These are phyloP conservation scores for Graphilbum sp. DNA, from an alignment of 2,329 filamentous ascomycete genomes.

Conservation along the genomic window DNA sequence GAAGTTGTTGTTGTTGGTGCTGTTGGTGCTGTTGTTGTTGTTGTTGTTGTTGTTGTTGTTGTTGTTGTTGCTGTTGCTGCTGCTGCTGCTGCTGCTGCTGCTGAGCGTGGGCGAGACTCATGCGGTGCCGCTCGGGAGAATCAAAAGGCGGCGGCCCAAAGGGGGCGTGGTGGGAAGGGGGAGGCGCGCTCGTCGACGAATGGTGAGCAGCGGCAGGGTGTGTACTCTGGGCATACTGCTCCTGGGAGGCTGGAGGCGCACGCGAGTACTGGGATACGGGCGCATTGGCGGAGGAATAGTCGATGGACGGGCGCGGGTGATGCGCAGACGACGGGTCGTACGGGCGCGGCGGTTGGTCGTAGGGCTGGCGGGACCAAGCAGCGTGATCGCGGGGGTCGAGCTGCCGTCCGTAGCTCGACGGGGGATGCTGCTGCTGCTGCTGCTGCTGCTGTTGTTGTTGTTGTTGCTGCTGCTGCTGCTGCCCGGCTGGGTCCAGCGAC, in stretches of 20 bases:
- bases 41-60: background rate
- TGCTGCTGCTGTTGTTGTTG: too few relatives aligned
- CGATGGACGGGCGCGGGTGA: constrained; percentile 20
- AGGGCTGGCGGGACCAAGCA: constrained; percentile 22
- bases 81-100: constrained; percentile 7
- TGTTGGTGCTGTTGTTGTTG: background rate
- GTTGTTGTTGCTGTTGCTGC: constrained; percentile 2
- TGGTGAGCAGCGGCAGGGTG: constrained; percentile 16
- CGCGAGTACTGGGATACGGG: constrained; percentile 17
- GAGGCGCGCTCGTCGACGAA: constrained; percentile 12
- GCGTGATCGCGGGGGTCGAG: constrained; percentile 23
- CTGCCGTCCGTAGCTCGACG: constrained; percentile 25
- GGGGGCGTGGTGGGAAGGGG: constrained; percentile 8
- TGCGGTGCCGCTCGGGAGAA: constrained; percentile 32
- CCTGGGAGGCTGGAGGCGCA: constrained; percentile 18
- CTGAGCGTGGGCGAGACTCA: constrained; percentile 13
- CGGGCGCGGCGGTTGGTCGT: constrained; percentile 21
- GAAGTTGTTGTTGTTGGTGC: constrained; percentile 5
- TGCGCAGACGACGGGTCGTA: constrained; percentile 24
- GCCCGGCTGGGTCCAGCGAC: constrained; percentile 5
- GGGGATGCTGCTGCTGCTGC: constrained; percentile 11
- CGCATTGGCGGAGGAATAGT: constrained; percentile 27
- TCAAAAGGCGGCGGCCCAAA: constrained; percentile 25
- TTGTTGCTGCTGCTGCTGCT: constrained; percentile 10
- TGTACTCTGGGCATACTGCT: constrained; percentile 21